Evolutionary conservation across 225 moss, liverwort and hornwort species (phyloP).

Genomic region (Physcomitrium patens): DNA sequence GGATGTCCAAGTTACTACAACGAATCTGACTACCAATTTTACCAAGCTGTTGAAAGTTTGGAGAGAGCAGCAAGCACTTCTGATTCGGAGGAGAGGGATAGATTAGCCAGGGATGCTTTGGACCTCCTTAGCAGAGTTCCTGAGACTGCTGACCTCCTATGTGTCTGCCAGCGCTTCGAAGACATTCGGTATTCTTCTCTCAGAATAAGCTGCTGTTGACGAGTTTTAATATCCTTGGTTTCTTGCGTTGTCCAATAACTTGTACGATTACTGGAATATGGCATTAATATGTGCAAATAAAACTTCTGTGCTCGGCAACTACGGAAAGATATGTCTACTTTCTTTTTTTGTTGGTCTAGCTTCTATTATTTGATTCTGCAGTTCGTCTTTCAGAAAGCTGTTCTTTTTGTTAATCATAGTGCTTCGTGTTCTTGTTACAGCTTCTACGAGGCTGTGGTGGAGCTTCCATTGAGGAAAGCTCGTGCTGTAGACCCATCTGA

Average conservation of each 20-base stretch:
- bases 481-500: constrained; percentile 92
- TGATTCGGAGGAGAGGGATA: constrained; percentile 84
- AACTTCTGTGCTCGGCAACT: not conserved
- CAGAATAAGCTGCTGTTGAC: not conserved
- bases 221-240: not conserved
- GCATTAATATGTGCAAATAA: constrained; percentile 8
- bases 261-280: not conserved
- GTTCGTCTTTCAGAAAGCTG: constrained; percentile 15
- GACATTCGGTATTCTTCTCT: constrained; percentile 74
- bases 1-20: constrained; percentile 99
- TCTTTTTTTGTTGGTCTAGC: not conserved
- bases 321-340: not conserved
- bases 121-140: constrained; percentile 90
- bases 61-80: constrained; percentile 80
- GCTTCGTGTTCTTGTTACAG: constrained; percentile 39
- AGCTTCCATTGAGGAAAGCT: constrained; percentile 91
- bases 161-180: constrained; percentile 97
- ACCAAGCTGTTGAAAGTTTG: constrained; percentile 95
- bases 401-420: constrained; percentile 4
- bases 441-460: constrained; percentile 98
- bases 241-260: not conserved
- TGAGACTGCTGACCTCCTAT: constrained; percentile 91
- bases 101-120: constrained; percentile 86
- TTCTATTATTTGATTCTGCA: not conserved
- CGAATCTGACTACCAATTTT: constrained; percentile 96